Evolutionary conservation across 441 rosid genomes (phyloP).

Genomic region (Pelargonium cotyledonis): DNA sequence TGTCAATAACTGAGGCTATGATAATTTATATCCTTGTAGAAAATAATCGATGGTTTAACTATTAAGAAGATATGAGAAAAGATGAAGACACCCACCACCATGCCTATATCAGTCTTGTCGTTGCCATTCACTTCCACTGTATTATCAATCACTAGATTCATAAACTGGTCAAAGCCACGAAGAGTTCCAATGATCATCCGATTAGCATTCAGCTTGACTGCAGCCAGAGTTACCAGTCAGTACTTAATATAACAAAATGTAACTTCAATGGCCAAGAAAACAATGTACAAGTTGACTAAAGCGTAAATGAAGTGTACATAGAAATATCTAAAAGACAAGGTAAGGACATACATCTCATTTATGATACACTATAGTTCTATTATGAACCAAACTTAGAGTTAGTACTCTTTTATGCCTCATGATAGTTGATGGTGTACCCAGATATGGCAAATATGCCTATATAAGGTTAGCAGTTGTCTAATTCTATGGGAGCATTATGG

Average conservation of each 20-base stretch:
- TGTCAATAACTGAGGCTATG: not conserved
- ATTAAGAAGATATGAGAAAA: not conserved
- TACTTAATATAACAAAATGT: not conserved
- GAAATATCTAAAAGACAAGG: too few species aligned
- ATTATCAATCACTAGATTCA: constrained; percentile 25
- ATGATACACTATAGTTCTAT: too few species aligned
- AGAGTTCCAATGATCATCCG: constrained; percentile 22
- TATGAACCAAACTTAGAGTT: too few species aligned
- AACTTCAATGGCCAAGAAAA: too few species aligned
- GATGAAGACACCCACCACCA: constrained; percentile 18
- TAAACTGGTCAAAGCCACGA: constrained; percentile 26
- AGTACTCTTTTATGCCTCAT: too few species aligned
- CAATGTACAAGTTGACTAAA: too few species aligned
- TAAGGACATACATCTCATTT: too few species aligned
- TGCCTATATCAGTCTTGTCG: constrained; percentile 23
- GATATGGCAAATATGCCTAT: too few species aligned
- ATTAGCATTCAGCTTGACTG: constrained; percentile 22
- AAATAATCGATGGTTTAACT: not conserved
- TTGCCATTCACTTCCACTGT: constrained; percentile 25
- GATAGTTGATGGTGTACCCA: too few species aligned
- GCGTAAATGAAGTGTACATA: too few species aligned
- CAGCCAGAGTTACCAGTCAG: not conserved
- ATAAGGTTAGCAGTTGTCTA: too few species aligned
- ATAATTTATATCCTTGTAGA: not conserved
- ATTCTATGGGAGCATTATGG: too few species aligned